Conservation (phyloP, 73 alveolate species). For the Uronychia setigera region DNA sequence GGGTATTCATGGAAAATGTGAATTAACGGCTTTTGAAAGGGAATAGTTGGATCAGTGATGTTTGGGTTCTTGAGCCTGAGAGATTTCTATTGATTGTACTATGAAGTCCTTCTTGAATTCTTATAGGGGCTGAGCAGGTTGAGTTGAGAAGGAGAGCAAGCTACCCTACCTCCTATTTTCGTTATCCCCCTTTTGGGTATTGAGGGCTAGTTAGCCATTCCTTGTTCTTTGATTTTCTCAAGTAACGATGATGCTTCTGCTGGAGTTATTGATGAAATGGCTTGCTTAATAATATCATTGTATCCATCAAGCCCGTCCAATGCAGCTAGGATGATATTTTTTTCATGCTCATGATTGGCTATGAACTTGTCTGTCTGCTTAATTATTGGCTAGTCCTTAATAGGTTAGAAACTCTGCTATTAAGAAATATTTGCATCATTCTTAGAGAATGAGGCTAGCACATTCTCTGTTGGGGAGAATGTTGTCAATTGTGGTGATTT, state of each 20-base stretch:
- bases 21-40: neutral
- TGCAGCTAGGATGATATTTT: neutral
- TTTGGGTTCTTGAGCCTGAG: neutral
- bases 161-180: neutral
- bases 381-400: no score
- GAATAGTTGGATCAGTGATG: no score
- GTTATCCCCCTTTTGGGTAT: neutral
- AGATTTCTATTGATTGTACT: neutral
- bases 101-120: neutral
- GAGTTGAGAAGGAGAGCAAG: neutral
- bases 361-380: no score
- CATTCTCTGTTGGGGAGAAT: no score
- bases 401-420: no score
- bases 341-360: neutral
- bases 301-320: neutral
- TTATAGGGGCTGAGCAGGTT: neutral
- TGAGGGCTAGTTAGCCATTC: neutral
- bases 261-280: neutral
- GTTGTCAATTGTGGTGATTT: no score
- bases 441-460: no score
- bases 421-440: no score
- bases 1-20: neutral
- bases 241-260: neutral
- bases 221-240: neutral
- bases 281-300: neutral